phyloP scores from a whole-genome alignment of 192 early-diverging fungal species.

The Helicostylum pulchrum region DNA sequence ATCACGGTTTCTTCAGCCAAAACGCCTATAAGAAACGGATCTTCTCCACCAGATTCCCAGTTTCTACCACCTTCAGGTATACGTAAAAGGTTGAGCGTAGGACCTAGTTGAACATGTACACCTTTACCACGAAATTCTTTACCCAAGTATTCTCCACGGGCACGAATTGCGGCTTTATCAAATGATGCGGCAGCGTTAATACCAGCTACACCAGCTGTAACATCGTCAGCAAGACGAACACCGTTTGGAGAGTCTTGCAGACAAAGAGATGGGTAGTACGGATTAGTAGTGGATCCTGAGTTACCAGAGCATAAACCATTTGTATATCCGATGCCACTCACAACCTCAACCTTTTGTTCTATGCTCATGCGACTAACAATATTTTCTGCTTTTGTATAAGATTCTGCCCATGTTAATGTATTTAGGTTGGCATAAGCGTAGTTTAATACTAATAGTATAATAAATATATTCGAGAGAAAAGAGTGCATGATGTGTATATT shows the following conservation, averaged over 20 bases:
- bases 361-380: constrained; percentile 38
- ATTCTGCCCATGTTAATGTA: constrained; percentile 22
- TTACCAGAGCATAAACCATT: constrained; percentile 49
- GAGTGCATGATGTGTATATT: no score
- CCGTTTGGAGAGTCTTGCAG: constrained; percentile 16
- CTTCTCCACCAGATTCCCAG: constrained; percentile 33
- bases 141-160: constrained; percentile 49
- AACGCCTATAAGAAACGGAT: constrained; percentile 26
- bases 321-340: constrained; percentile 44
- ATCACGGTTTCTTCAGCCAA: constrained; percentile 14
- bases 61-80: constrained; percentile 22
- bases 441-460: background rate
- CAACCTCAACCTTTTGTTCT: constrained; percentile 45
- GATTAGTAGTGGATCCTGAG: constrained; percentile 32
- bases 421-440: background rate
- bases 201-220: constrained; percentile 46
- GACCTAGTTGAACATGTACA: constrained; percentile 52
- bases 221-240: constrained; percentile 36
- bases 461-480: background rate
- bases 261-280: constrained; percentile 46
- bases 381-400: constrained; percentile 20
- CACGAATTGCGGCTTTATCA: constrained; percentile 46
- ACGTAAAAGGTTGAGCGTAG: constrained; percentile 25
- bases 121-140: constrained; percentile 56
- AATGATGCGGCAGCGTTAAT: constrained; percentile 61